A percentile compares a stretch with the other conserved stretches of the same genome.
Evolutionary conservation across 768 basidiomycete genomes (phyloP).

Genomic region (Trametes elegans): DNA sequence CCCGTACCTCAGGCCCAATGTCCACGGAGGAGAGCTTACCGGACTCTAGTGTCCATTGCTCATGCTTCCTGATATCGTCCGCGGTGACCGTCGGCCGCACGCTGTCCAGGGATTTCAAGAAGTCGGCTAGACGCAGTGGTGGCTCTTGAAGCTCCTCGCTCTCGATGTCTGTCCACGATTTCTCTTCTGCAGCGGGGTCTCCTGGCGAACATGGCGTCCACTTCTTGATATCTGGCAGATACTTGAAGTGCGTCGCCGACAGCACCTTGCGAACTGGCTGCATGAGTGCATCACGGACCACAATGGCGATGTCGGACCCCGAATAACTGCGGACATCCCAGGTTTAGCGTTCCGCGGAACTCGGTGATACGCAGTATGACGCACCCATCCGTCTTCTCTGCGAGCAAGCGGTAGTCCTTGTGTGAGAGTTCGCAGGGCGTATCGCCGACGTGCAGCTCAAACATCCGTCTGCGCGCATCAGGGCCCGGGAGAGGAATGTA

Average conservation of each 20-base stretch:
- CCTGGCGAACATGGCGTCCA: conserved; percentile 98
- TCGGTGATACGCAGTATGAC: conserved; percentile 8
- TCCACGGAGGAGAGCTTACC: conserved; percentile 43
- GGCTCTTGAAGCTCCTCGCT: conserved; percentile 92
- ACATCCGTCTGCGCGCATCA: conserved; percentile 92
- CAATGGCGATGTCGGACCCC: conserved; percentile 91
- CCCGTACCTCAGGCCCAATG: background rate
- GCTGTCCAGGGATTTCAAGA: conserved; percentile 73
- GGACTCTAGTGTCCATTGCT: conserved; percentile 82
- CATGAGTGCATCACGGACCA: conserved; percentile 97
- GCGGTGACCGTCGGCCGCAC: conserved; percentile 88
- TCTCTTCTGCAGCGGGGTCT: conserved; percentile 80
- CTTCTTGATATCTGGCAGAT: conserved; percentile 45
- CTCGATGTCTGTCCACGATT: conserved; percentile 84
- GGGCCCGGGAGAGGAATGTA: conserved; percentile 95
- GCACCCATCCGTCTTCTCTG: conserved; percentile 84
- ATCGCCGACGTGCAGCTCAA: conserved; percentile 91
- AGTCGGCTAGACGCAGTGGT: conserved; percentile 71
- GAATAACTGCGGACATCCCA: conserved; percentile 55
- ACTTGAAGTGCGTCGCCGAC: conserved; percentile 93
- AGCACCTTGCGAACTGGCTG: conserved; percentile 97
- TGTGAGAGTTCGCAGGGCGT: conserved; percentile 83
- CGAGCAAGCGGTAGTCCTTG: conserved; percentile 79
- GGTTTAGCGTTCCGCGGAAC: background rate
- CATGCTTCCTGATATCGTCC: conserved; percentile 81